These are phyloP conservation scores for Dentipellis fragilis DNA, from an alignment of 768 basidiomycete species.

Conservation along the genomic window DNA sequence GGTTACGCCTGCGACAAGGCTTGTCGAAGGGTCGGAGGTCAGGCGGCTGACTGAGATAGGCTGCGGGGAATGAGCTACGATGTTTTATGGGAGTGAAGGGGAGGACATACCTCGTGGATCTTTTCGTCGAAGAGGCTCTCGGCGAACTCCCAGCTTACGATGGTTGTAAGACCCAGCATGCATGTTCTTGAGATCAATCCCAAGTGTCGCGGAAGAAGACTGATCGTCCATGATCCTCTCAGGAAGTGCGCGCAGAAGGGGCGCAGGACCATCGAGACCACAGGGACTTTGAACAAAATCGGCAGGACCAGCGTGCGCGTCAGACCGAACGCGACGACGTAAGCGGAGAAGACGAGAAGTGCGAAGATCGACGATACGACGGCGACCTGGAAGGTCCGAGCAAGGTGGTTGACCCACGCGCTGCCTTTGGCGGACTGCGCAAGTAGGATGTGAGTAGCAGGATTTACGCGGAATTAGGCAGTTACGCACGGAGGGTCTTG, in stretches of 20 bases:
- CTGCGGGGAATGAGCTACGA: constrained; percentile 20
- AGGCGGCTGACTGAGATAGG: constrained; percentile 34
- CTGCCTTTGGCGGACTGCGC: constrained; percentile 17
- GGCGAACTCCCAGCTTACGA: constrained; percentile 53
- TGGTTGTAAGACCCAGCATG: constrained; percentile 40
- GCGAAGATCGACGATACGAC: constrained; percentile 3
- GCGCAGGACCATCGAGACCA: constrained; percentile 38
- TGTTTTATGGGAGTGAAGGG: background rate
- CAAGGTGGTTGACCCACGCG: constrained; percentile 11
- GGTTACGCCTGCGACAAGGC: constrained; percentile 54
- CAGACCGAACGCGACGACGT: constrained; percentile 37
- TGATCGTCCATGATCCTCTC: constrained; percentile 42
- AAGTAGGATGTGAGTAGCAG: background rate
- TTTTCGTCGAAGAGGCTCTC: constrained; percentile 50
- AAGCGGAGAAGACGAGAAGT: constrained; percentile 18
- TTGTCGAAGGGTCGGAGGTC: constrained; percentile 43
- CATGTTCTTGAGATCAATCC: constrained; percentile 38
- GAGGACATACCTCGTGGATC: constrained; percentile 40
- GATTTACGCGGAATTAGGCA: background rate
- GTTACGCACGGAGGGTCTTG: background rate
- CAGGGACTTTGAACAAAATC: constrained; percentile 42
- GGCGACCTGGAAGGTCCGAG: background rate
- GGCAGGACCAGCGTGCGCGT: constrained; percentile 40
- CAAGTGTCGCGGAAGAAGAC: constrained; percentile 37
- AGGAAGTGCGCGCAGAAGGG: constrained; percentile 61